phyloP scores from a whole-genome alignment of 768 basidiomycete genomes.

The Podaxis sp. region DNA sequence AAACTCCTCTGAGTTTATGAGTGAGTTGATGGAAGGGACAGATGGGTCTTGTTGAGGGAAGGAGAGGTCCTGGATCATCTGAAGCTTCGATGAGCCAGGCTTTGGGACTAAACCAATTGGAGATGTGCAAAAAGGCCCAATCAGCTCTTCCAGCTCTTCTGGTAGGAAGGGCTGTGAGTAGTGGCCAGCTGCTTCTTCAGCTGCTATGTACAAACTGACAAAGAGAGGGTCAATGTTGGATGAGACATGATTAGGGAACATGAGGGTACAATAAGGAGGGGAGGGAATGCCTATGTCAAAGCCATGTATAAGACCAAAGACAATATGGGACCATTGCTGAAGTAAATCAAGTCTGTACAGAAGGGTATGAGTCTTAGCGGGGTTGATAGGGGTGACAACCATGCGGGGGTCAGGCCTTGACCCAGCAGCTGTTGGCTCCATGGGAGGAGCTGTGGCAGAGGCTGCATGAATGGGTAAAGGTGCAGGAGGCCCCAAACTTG shows the following conservation, averaged over 20 bases:
- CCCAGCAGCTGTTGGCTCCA: constrained; percentile 28
- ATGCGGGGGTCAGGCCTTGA: constrained; percentile 27
- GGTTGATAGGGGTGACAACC: constrained; percentile 31
- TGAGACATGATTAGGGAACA: constrained; percentile 37
- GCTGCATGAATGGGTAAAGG: constrained; percentile 29
- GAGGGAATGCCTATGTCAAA: constrained; percentile 34
- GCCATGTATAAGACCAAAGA: constrained; percentile 30
- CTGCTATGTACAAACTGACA: constrained; percentile 31
- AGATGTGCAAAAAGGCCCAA: constrained; percentile 40
- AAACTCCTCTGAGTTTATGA: constrained; percentile 30
- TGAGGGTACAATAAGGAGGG: constrained; percentile 17
- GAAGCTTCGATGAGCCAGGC: constrained; percentile 21
- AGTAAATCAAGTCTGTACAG: constrained; percentile 22
- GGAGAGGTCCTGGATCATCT: constrained; percentile 32
- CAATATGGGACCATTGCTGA: constrained; percentile 27
- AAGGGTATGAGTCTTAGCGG: constrained; percentile 16
- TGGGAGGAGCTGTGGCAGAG: constrained; percentile 29
- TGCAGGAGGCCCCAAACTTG: constrained; percentile 21
- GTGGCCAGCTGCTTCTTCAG: constrained; percentile 28
- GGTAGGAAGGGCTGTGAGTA: constrained; percentile 32
- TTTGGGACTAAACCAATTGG: constrained; percentile 43
- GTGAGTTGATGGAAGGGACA: constrained; percentile 25
- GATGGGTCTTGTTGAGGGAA: constrained; percentile 26
- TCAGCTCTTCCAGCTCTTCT: constrained; percentile 25
- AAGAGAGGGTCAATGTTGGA: constrained; percentile 26